Evolutionary conservation across 371 early-diverging fungal species (phyloP).

Genomic region (Mortierella sp.): DNA sequence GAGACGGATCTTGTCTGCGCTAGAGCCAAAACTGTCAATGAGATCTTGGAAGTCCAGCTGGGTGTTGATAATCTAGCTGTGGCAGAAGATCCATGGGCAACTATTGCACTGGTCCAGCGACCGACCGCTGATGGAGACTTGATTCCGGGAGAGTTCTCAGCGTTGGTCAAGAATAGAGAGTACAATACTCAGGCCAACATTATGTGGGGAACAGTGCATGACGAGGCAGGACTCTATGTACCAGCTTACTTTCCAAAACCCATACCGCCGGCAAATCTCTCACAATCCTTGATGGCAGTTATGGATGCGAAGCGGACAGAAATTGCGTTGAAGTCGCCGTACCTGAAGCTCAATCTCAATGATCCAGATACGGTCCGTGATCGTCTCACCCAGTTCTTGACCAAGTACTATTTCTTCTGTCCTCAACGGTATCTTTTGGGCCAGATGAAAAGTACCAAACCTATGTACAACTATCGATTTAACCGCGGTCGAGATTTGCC

Average conservation of each 20-base stretch:
- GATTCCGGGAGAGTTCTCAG: constrained; percentile 19
- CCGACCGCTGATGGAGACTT: constrained; percentile 10
- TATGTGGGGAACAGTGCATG: constrained; percentile 42
- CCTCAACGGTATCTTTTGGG: no score
- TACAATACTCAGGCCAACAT: constrained; percentile 44
- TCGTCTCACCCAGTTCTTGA: constrained; percentile 21
- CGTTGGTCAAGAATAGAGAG: constrained; percentile 14
- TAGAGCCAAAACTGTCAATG: neutral
- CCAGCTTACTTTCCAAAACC: constrained; percentile 15
- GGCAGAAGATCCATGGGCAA: constrained; percentile 12
- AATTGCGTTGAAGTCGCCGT: no score
- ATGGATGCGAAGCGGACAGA: no score
- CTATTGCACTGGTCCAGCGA: constrained; percentile 10
- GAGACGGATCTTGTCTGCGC: no score
- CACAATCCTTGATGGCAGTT: constrained; percentile 3
- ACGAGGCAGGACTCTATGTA: constrained; percentile 30
- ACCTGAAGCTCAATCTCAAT: no score
- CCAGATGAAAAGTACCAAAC: no score
- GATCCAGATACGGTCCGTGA: constrained; percentile 38
- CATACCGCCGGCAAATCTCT: constrained; percentile 12
- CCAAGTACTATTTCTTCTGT: constrained; percentile 43
- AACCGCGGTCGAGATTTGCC: constrained; percentile 41
- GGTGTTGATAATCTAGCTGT: neutral
- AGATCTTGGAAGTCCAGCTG: constrained; percentile 11
- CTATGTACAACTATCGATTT: constrained; percentile 44